Conservation (phyloP, 2,329 filamentous ascomycete genomes). For the Dothideomycetes sp. region DNA sequence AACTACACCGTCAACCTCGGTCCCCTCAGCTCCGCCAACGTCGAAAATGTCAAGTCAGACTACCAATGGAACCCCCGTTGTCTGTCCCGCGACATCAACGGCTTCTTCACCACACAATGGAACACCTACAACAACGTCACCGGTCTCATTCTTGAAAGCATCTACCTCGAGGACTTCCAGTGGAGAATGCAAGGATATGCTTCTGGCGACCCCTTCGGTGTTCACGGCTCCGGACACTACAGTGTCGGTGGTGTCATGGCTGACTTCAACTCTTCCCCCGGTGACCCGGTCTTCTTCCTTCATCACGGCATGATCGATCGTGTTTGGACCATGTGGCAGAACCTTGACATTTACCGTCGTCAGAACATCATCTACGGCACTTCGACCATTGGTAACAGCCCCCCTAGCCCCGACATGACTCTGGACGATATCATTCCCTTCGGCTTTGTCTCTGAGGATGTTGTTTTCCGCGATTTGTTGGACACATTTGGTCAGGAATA, state of each 20-base stretch:
- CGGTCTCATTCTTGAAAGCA: slow-evolving; percentile 21
- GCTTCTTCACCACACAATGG: slow-evolving; percentile 17
- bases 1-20: slow-evolving; percentile 30
- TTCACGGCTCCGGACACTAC: slow-evolving; percentile 42
- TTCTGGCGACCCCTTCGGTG: slow-evolving; percentile 24
- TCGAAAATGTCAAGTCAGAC: slow-evolving; percentile 21
- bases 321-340: slow-evolving; percentile 44
- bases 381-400: slow-evolving; percentile 35
- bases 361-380: slow-evolving; percentile 35
- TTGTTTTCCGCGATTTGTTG: slow-evolving; percentile 23
- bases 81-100: slow-evolving; percentile 19
- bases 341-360: slow-evolving; percentile 32
- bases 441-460: slow-evolving; percentile 22
- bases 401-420: slow-evolving; percentile 36
- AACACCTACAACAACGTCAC: slow-evolving; percentile 20
- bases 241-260: slow-evolving; percentile 37
- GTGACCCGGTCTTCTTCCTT: slow-evolving; percentile 41
- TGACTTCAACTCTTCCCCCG: slow-evolving; percentile 38
- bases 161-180: slow-evolving; percentile 23
- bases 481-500: slow-evolving; percentile 25
- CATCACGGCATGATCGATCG: slow-evolving; percentile 39
- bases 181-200: slow-evolving; percentile 23
- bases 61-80: slow-evolving; percentile 21
- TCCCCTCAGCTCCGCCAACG: slow-evolving; percentile 21
- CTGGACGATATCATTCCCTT: slow-evolving; percentile 34